Percentiles rank a stretch among this genome's conserved stretches.
Conservation (phyloP, 805 yeast genomes). For the Blastobotrys chiropterorum region DNA sequence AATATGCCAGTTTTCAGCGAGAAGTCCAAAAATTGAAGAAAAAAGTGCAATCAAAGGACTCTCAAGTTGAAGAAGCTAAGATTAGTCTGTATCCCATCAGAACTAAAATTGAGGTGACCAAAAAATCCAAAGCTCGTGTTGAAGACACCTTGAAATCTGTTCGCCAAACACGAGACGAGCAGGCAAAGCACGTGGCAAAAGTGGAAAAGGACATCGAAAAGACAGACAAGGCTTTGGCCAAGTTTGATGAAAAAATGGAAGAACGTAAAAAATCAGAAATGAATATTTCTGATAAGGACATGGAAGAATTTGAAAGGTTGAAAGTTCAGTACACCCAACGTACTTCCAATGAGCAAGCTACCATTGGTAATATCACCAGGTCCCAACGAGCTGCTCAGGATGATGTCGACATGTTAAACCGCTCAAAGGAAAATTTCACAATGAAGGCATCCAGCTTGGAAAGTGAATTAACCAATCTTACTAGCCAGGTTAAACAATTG, state of each 20-base stretch:
- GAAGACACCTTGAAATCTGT: background rate
- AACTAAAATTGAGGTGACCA: background rate
- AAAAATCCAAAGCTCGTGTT: background rate
- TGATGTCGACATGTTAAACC: slow-evolving; percentile 14
- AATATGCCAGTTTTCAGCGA: slow-evolving; percentile 3
- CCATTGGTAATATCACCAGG: slow-evolving; percentile 19
- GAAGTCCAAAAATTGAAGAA: background rate
- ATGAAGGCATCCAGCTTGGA: slow-evolving; percentile 13
- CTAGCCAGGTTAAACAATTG: slow-evolving; percentile 34
- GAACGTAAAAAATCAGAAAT: slow-evolving; percentile 27
- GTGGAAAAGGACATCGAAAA: slow-evolving; percentile 43
- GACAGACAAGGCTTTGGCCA: slow-evolving; percentile 37
- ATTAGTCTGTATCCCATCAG: background rate
- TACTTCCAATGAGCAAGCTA: slow-evolving; percentile 22
- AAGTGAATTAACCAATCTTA: slow-evolving; percentile 34
- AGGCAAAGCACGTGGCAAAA: slow-evolving; percentile 37
- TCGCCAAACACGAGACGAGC: slow-evolving; percentile 15
- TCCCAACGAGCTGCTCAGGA: slow-evolving; percentile 24
- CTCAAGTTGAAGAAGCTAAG: slow-evolving; percentile 1
- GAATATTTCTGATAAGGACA: slow-evolving; percentile 44
- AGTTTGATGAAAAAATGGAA: slow-evolving; percentile 34
- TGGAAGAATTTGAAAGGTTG: slow-evolving; percentile 51
- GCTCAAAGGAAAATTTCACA: slow-evolving; percentile 15
- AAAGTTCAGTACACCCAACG: slow-evolving; percentile 42
- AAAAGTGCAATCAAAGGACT: background rate